phyloP scores from a whole-genome alignment of 2,329 filamentous ascomycete genomes.

The Aspergillus uvarum region DNA sequence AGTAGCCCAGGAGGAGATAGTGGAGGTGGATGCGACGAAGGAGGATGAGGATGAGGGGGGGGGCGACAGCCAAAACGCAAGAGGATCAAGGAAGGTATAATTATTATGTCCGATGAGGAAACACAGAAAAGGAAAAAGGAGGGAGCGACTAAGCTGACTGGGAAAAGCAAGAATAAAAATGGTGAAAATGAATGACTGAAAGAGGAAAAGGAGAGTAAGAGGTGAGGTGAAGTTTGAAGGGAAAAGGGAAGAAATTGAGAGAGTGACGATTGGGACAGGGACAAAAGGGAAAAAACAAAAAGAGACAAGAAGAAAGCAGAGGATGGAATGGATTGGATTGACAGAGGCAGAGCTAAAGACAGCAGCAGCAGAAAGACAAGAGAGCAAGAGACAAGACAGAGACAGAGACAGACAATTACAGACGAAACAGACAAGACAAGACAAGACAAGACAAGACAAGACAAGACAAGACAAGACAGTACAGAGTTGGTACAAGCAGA shows the following conservation, averaged over 20 bases:
- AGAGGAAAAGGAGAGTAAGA: constrained; percentile 25
- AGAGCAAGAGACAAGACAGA: constrained; percentile 17
- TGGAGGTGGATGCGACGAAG: constrained; percentile 4
- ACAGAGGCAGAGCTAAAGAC: constrained; percentile 20
- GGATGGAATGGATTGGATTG: constrained; percentile 17
- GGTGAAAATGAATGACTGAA: constrained; percentile 16
- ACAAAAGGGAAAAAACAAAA: constrained; percentile 19
- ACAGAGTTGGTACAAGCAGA: constrained; percentile 11
- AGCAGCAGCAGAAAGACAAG: constrained; percentile 4
- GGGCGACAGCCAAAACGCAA: constrained; percentile 8
- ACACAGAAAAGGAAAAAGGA: constrained; percentile 21
- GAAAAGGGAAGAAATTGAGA: constrained; percentile 19
- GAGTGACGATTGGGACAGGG: constrained; percentile 4
- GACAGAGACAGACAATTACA: background rate
- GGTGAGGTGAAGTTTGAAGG: constrained; percentile 13
- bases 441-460: background rate
- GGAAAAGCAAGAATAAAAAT: constrained; percentile 22
- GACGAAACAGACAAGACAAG: too few relatives aligned
- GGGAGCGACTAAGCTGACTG: constrained; percentile 16
- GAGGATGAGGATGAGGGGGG: background rate
- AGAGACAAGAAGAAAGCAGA: background rate
- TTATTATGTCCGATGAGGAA: constrained; percentile 21
- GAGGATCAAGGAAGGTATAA: constrained; percentile 18
- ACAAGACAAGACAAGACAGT: constrained; percentile 13
- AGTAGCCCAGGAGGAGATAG: background rate